Base-by-base conservation (phyloP, 805 yeast species). In the Saccharomyces kudriavzevii region DNA sequence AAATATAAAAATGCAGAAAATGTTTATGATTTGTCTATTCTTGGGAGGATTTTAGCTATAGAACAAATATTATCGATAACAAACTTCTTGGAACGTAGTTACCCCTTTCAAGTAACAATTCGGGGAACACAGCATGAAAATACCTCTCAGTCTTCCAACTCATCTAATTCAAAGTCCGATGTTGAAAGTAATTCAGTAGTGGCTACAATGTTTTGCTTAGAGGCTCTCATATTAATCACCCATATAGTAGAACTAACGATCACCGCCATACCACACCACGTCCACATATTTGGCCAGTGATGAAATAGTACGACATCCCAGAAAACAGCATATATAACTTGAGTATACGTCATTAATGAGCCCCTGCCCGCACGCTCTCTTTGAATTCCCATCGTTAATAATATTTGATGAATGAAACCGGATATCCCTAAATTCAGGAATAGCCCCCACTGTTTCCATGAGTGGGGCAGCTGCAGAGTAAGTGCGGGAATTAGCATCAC, bases 371-470 rank as follows among this genome's bases (percentile, higher is more conserved):
- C 94, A 47, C 74, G 72, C 57, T 87, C 96, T 51, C 89, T 74
- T 66, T 88, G 96, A 49, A 89, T 77, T 0, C 96, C 96, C 4
- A 87, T 82, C 0, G 96, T 87, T 48, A 86, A 69, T 40, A 84
- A 72, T 61, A 82, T 84, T 66, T 90, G 96, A 83, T 85, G 86
- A 54, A 82, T 69, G 68, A 89, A 90, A 0, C 97, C 97, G 51
- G 87, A 77, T 2, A 84, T 55, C 2, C 96, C 96, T 54, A 88
- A 75, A n/a, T 77, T 64, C 1, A 71, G 53, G 58, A 89, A 76
- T 25, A 86, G 69, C 2, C 71, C 58, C 92, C 95, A 87, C 65
- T 88, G 91, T 60, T 73, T 72, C 1, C 59, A 26, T n/a, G 79
- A 78, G n/a, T 74, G 76, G 0, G 96, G 96, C 1, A 79, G 59